Evolutionary conservation across 1,139 yeast species (phyloP), one percentile per base, ranked within the genome.

Genomic region (Debaryomycetaceae sp.): DNA sequence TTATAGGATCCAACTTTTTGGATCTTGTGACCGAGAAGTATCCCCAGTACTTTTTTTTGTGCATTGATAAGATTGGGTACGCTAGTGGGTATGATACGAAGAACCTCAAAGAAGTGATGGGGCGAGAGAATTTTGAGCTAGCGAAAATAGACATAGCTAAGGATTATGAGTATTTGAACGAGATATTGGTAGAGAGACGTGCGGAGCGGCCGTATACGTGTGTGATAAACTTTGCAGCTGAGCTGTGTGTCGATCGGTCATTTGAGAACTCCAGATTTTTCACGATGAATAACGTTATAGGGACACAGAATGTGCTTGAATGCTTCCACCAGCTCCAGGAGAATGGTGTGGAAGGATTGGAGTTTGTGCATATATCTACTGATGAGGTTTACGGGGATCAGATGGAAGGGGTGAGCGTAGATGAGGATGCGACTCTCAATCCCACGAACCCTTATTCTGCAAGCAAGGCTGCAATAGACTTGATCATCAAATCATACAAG

Each of bases 361-460:
- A 43, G 13, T 63, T 78, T 37, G 44, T 79, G 3, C 83, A 79
- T 50, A 62, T 79, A 45, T 79, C 84, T 3, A 79, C 85, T 0
- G 85, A 79, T 50, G 85, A 79, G 46, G 84, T 79, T 0, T 79
- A 79, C 46, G 84, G 84, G 1, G 73, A 68, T 41, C 54, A 51
- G 29, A 22, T 30, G 1, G 63, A 58, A n/a, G 59, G 52, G 4
- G 46, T 43, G 6, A 41, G 44, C 4, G 68, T 67, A n/a, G 49
- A 54, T 6, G 82, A 76, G 48, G 41, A 57, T 0, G 61, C 69
- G 2, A 49, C 50, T 1, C 53, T 79, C 24, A 58, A 61, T 11
- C 85, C 85, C 1, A 72, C 84, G 0, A 79, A 78, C 46, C 84
- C 84, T 1, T 79, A 79, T 46, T 66, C 84, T 2, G 83, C 84